phyloP scores from a whole-genome alignment of 2,329 filamentous ascomycete species.

The Aureobasidium sp. region DNA sequence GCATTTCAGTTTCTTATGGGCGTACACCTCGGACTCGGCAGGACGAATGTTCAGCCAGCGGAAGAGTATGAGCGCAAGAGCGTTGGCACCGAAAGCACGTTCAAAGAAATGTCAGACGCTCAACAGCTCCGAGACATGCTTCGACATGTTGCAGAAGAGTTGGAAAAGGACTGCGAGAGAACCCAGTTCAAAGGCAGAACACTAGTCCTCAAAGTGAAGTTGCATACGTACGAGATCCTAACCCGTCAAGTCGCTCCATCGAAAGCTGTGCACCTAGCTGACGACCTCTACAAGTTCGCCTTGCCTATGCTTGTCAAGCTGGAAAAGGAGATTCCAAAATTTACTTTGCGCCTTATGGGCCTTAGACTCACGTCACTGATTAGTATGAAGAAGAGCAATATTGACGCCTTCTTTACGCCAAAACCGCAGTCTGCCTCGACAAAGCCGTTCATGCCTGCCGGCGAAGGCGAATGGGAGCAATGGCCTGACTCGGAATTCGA shows the following conservation, averaged over 20 bases:
- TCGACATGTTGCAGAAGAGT: slow-evolving; percentile 68
- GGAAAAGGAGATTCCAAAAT: slow-evolving; percentile 69
- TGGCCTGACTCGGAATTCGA: slow-evolving; percentile 62
- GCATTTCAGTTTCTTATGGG: slow-evolving; percentile 78
- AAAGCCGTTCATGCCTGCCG: slow-evolving; percentile 22
- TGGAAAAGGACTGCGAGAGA: slow-evolving; percentile 74
- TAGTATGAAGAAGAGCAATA: slow-evolving; percentile 71
- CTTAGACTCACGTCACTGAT: slow-evolving; percentile 80
- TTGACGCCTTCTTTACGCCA: slow-evolving; percentile 65
- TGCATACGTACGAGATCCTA: slow-evolving; percentile 87
- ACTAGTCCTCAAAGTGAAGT: slow-evolving; percentile 81
- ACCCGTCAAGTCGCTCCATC: slow-evolving; percentile 72
- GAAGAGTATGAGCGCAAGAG: slow-evolving; percentile 90
- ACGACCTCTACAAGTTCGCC: slow-evolving; percentile 75
- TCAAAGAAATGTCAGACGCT: slow-evolving; percentile 66
- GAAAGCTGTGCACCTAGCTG: slow-evolving; percentile 61
- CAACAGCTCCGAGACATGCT: slow-evolving; percentile 66
- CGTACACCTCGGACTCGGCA: slow-evolving; percentile 76
- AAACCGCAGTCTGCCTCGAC: slow-evolving; percentile 32
- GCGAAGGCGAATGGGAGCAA: slow-evolving; percentile 54
- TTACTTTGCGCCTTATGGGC: slow-evolving; percentile 81
- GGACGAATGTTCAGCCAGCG: slow-evolving; percentile 75
- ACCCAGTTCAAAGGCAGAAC: slow-evolving; percentile 86
- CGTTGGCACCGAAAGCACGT: slow-evolving; percentile 89
- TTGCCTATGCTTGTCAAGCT: slow-evolving; percentile 78